Percentiles rank a stretch among this genome's conserved stretches.
phyloP scores from a whole-genome alignment of 1,139 yeast species.

The Arxiozyma telluris region DNA sequence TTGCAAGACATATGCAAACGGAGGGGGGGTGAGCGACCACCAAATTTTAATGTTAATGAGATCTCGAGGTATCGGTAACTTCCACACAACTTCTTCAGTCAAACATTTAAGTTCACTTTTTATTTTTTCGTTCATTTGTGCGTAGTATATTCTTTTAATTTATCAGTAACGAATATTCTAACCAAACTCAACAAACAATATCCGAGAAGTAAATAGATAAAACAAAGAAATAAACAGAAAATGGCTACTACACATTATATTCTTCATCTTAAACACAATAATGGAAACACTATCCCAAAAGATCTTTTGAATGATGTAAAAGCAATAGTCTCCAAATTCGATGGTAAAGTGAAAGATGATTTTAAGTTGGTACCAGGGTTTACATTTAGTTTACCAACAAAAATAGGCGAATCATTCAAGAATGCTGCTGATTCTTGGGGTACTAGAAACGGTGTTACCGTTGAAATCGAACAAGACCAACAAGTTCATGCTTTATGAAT shows the following conservation, averaged over 20 bases:
- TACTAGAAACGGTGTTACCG: slow-evolving; percentile 13
- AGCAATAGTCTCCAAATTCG: slow-evolving; percentile 26
- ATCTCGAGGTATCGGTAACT: too few species aligned
- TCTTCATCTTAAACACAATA: not conserved
- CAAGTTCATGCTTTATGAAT: slow-evolving; percentile 15
- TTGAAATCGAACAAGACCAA: slow-evolving; percentile 16
- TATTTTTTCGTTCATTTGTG: too few species aligned
- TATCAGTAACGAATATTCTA: too few species aligned
- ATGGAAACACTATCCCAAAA: not conserved
- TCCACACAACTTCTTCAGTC: too few species aligned
- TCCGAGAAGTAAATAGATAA: too few species aligned
- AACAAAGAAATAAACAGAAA: not conserved
- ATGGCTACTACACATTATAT: not conserved
- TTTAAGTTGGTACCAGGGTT: slow-evolving; percentile 36
- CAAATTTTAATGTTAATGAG: too few species aligned
- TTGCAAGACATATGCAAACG: too few species aligned
- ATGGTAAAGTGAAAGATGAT: slow-evolving; percentile 35
- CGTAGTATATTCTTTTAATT: too few species aligned
- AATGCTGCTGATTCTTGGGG: slow-evolving; percentile 19
- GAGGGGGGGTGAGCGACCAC: too few species aligned
- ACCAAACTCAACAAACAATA: too few species aligned
- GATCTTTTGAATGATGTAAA: slow-evolving; percentile 8
- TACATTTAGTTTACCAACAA: slow-evolving; percentile 32
- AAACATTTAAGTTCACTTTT: too few species aligned
- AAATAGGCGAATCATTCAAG: slow-evolving; percentile 21